Conservation (phyloP, 23 red algal species). For the Pyropia yezoensis region DNA sequence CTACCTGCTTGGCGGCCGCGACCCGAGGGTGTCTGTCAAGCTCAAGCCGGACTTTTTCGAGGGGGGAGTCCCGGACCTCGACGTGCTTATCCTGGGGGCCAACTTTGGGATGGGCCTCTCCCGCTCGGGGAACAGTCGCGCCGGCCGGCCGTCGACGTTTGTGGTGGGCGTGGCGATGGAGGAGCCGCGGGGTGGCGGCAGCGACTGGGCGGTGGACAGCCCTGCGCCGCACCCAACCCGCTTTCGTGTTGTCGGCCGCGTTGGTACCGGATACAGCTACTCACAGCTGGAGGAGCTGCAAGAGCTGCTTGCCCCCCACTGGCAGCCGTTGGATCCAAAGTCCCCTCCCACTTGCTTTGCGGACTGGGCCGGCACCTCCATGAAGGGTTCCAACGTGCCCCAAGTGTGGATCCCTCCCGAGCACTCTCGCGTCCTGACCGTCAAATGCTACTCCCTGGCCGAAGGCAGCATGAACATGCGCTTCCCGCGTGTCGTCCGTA, state of each 20-base stretch:
- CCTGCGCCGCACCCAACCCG: background rate
- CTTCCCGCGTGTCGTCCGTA: slow-evolving; percentile 59
- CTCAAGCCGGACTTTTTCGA: slow-evolving; percentile 84
- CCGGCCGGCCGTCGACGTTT: slow-evolving; percentile 8
- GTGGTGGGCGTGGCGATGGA: slow-evolving; percentile 2
- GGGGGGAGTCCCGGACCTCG: slow-evolving; percentile 60
- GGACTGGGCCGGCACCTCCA: slow-evolving; percentile 9
- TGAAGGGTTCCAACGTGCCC: slow-evolving; percentile 19
- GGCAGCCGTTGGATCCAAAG: slow-evolving; percentile 46
- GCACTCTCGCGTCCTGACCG: slow-evolving; percentile 52
- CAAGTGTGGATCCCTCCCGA: slow-evolving; percentile 63
- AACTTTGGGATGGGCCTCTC: slow-evolving; percentile 27
- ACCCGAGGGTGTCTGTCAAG: slow-evolving; percentile 52
- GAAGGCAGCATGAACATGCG: slow-evolving; percentile 31
- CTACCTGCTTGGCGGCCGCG: slow-evolving; percentile 53
- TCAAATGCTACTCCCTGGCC: slow-evolving; percentile 44
- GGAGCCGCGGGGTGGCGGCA: no score
- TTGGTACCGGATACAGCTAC: slow-evolving; percentile 65
- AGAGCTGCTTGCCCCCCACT: slow-evolving; percentile 21
- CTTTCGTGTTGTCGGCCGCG: slow-evolving; percentile 9
- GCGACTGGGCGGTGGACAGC: background rate
- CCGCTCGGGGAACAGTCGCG: background rate
- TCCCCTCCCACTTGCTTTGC: slow-evolving; percentile 51
- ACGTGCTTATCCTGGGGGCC: slow-evolving; percentile 73
- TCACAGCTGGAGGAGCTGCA: slow-evolving; percentile 40